Evolutionary conservation across 2,329 filamentous ascomycete genomes (phyloP).

Genomic region (Keithomyces neogunnii): DNA sequence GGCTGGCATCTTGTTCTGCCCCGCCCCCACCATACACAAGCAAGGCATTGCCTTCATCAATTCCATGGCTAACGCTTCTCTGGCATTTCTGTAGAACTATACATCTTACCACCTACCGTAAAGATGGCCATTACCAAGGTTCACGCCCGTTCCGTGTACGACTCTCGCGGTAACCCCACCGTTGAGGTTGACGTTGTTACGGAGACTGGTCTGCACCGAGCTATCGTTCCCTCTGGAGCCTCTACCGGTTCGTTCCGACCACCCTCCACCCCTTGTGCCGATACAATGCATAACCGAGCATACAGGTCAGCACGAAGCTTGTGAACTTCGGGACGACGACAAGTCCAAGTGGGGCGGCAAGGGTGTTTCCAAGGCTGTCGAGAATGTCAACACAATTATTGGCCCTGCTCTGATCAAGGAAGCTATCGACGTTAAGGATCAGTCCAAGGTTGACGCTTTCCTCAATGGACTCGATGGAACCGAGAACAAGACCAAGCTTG

Average conservation of each 20-base stretch:
- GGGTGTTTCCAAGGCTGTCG: conserved; percentile 77
- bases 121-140: conserved; percentile 88
- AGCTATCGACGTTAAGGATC: conserved; percentile 77
- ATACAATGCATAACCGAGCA: conserved; percentile 19
- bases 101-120: conserved; percentile 13
- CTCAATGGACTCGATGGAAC: conserved; percentile 79
- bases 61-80: conserved; percentile 1
- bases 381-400: conserved; percentile 77
- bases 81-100: neutral
- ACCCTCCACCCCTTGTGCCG: conserved; percentile 11
- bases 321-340: conserved; percentile 85
- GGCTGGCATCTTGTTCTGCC: conserved; percentile 4
- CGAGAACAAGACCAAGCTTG: conserved; percentile 78
- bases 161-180: conserved; percentile 97
- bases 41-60: neutral
- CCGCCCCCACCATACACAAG: conserved; percentile 6
- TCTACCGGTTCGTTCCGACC: conserved; percentile 65
- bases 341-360: conserved; percentile 81
- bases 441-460: conserved; percentile 76
- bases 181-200: conserved; percentile 97
- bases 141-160: conserved; percentile 92
- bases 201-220: conserved; percentile 91
- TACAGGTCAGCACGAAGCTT: conserved; percentile 78
- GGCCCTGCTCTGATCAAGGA: conserved; percentile 76
- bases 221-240: conserved; percentile 93